Evolutionary conservation across 441 rosid species (phyloP), one percentile per base, ranked within the genome.

Genomic region (Pelargonium cotyledonis): DNA sequence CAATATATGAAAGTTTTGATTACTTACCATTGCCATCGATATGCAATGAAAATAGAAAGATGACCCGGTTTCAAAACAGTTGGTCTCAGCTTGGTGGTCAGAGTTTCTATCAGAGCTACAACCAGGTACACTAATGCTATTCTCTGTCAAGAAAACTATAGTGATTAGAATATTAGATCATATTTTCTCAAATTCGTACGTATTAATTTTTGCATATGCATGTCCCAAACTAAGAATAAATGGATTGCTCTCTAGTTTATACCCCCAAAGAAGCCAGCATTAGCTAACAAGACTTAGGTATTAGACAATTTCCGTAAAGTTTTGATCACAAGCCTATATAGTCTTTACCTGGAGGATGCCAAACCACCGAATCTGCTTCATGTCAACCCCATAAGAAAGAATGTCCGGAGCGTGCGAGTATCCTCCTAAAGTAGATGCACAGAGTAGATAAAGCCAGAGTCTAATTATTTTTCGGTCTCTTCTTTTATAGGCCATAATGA

Each of bases 341-440:
- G 60, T 43, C 66, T 49, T 19, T 51, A 86, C 90, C 88, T 88
- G 89, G 47, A 88, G 89, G 76, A 88, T 88, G 70, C 93, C 89
- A 10, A 70, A 83, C 93, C 90, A 88, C 12, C 90, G 76, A n/a
- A 86, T 85, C 0, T 57, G 6, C 66, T 86, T 86, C 89, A 85
- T 85, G 79, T 85, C 87, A 47, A 85, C 94, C 55, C 94, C 94
- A 58, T 88, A 86, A 7, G 69, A 6, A 7, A 88, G 94, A 19
- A 76, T 79, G 71, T 2, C 0, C 6, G 94, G 89, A 1, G 94
- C 89, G 63, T 88, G 90, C 2, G 89, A 86, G 68, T 86, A 88
- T 66, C 90, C 94, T 78, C 89, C 89, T 88, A 19, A 8, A 73
- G 46, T 10, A 55, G 41, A 47, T 44, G n/a, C 58, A 35, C 38